phyloP scores from a whole-genome alignment of 805 yeast species.

The Candida nonsorbophila region DNA sequence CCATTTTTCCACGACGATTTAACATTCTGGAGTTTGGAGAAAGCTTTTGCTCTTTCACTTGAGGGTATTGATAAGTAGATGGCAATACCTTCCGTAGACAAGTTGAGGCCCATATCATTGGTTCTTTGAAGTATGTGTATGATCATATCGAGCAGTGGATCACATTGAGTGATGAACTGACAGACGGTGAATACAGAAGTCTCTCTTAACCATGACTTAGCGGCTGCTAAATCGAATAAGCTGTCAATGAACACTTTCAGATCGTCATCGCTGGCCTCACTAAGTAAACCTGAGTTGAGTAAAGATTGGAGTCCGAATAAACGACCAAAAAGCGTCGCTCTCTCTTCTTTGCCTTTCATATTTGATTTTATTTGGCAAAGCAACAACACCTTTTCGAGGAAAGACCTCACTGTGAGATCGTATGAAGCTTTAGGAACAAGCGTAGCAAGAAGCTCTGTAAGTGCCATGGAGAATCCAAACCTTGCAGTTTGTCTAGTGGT shows the following conservation, averaged over 20 bases:
- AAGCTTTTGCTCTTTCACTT: constrained; percentile 10
- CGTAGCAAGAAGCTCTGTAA: constrained; percentile 57
- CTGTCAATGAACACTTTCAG: constrained; percentile 35
- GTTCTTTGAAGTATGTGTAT: constrained; percentile 25
- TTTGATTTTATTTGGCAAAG: constrained; percentile 26
- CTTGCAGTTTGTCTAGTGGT: constrained; percentile 82
- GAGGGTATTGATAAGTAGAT: constrained; percentile 53
- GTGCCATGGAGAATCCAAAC: constrained; percentile 82
- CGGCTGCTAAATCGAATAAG: constrained; percentile 51
- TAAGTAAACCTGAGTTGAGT: constrained; percentile 39
- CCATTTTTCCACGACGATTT: constrained; percentile 55
- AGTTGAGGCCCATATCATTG: constrained; percentile 49
- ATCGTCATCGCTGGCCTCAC: constrained; percentile 12
- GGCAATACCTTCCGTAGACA: constrained; percentile 78
- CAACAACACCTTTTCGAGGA: constrained; percentile 33
- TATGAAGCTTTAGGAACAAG: constrained; percentile 23
- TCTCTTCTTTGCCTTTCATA: constrained; percentile 75
- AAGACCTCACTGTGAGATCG: constrained; percentile 26
- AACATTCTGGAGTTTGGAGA: constrained; percentile 7
- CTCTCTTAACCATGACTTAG: constrained; percentile 84
- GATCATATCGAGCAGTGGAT: constrained; percentile 10
- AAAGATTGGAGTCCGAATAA: constrained; percentile 80
- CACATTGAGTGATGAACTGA: constrained; percentile 33
- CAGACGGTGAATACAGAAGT: constrained; percentile 68
- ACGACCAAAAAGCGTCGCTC: constrained; percentile 76